Conservation (phyloP, 2,329 filamentous ascomycete species). For the Sarocladium oryzae region DNA sequence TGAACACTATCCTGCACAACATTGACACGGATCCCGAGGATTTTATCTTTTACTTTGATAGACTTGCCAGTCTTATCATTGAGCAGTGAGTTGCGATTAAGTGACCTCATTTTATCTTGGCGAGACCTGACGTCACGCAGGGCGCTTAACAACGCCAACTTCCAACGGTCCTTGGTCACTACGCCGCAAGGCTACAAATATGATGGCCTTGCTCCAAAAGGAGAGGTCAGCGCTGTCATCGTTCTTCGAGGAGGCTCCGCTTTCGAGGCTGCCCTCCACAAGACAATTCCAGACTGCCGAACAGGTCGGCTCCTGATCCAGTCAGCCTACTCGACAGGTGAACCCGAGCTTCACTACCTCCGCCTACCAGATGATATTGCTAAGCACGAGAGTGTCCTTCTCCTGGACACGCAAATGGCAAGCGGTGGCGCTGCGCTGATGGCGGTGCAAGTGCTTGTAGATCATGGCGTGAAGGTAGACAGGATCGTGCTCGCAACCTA, state of each 20-base stretch:
- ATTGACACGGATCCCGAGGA: slow-evolving; percentile 75
- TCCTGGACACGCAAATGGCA: slow-evolving; percentile 92
- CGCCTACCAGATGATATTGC: slow-evolving; percentile 70
- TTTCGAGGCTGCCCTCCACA: slow-evolving; percentile 79
- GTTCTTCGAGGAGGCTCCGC: slow-evolving; percentile 84
- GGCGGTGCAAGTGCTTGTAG: slow-evolving; percentile 92
- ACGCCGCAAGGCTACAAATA: slow-evolving; percentile 70
- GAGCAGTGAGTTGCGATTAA: slow-evolving; percentile 53
- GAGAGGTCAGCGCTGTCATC: slow-evolving; percentile 77
- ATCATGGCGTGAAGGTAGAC: slow-evolving; percentile 81
- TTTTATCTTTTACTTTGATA: slow-evolving; percentile 96
- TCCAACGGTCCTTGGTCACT: slow-evolving; percentile 54
- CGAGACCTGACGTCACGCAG: slow-evolving; percentile 31
- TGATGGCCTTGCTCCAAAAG: slow-evolving; percentile 61
- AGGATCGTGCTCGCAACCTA: slow-evolving; percentile 91
- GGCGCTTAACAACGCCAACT: slow-evolving; percentile 71
- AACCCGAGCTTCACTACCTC: slow-evolving; percentile 88
- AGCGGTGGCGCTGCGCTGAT: slow-evolving; percentile 81
- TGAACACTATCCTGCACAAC: slow-evolving; percentile 86
- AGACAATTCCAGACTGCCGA: slow-evolving; percentile 87
- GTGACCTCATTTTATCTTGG: background rate
- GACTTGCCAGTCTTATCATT: slow-evolving; percentile 75
- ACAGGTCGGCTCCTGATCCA: slow-evolving; percentile 88
- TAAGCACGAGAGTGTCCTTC: slow-evolving; percentile 70
- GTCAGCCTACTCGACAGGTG: slow-evolving; percentile 75